Conservation (phyloP, 2,329 filamentous ascomycete species). For the Paecilomyces sp. region DNA sequence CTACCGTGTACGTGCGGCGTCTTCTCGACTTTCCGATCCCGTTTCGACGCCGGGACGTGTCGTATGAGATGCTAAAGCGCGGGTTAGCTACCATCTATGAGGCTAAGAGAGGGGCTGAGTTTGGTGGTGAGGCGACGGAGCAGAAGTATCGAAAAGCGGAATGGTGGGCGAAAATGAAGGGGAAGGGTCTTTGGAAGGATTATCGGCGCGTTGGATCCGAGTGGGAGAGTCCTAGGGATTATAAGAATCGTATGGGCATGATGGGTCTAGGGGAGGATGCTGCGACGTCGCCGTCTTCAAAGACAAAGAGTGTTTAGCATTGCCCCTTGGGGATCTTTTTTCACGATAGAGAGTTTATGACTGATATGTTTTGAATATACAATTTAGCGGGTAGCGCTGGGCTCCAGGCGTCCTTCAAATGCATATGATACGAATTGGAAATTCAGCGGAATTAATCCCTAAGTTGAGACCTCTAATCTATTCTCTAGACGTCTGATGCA, state of each 20-base stretch:
- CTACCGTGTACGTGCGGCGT: constrained; percentile 68
- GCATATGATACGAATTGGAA: neutral
- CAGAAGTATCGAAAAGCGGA: constrained; percentile 41
- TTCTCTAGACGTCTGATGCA: neutral
- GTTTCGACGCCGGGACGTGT: constrained; percentile 66
- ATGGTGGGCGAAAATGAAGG: constrained; percentile 54
- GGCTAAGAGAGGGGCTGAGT: constrained; percentile 82
- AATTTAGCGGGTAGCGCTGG: neutral
- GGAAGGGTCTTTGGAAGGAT: constrained; percentile 66
- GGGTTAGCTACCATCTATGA: constrained; percentile 91
- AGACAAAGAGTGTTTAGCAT: neutral
- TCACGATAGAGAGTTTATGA: neutral
- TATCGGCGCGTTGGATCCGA: constrained; percentile 42
- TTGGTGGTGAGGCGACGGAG: constrained; percentile 60
- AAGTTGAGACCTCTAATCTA: neutral
- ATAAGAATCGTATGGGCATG: constrained; percentile 59
- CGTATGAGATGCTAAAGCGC: constrained; percentile 76
- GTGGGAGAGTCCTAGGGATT: constrained; percentile 80
- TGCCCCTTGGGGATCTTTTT: neutral
- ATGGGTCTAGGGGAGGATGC: constrained; percentile 29
- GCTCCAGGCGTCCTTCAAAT: neutral
- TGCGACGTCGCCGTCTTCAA: neutral
- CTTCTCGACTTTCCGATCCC: constrained; percentile 29
- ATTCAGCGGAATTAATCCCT: neutral
- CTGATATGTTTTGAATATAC: neutral